Base-by-base conservation (phyloP, 805 yeast species). In the Spathaspora hagerdaliae region DNA sequence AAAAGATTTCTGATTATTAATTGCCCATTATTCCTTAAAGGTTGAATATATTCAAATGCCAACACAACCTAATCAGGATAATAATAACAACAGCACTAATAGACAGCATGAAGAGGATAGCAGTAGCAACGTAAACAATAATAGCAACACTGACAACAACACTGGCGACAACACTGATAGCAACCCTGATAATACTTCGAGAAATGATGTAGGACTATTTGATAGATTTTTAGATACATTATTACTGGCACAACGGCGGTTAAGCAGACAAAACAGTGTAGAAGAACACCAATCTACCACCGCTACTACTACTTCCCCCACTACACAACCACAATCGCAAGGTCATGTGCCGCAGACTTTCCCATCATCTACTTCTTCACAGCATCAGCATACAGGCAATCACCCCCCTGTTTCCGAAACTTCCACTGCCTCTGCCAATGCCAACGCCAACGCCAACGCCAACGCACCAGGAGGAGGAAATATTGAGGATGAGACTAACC, bases 161-260 rank as follows among this genome's bases (percentile, higher is more conserved):
- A 27, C 13, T 19, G 19, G 5, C 42, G 2, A 8, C 42, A 40
- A 33, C 34, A 42, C 42, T 31, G 38, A 19, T 12, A 6, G 6
- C 15, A 32, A 44, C 26, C 39, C 38, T 11, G 34, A 38, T 33
- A 32, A 39, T 36, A 26, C 27, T 33, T 42, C 40, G 15, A 33
- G 49, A 45, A 36, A 32, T 10, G 48, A 44, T 26, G n/a, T 46
- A 11, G 55, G 61, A 4, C 43, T 60, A 12, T 60, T 60, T 44
- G 63, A 59, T 36, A 44, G 64, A 14, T 51, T 59, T 36, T 57
- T 59, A 54, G 63, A 57, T 46, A 56, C 50, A 27, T 47, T 59
- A 15, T 47, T 53, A 26, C 32, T 29, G 32, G 32, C 32, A 11
- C 32, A 29, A 11, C 32, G 32, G 12, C 9, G 58, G 60, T 7